Conservation (phyloP, 805 yeast species). For the Sugiyamaella lignohabitans region DNA sequence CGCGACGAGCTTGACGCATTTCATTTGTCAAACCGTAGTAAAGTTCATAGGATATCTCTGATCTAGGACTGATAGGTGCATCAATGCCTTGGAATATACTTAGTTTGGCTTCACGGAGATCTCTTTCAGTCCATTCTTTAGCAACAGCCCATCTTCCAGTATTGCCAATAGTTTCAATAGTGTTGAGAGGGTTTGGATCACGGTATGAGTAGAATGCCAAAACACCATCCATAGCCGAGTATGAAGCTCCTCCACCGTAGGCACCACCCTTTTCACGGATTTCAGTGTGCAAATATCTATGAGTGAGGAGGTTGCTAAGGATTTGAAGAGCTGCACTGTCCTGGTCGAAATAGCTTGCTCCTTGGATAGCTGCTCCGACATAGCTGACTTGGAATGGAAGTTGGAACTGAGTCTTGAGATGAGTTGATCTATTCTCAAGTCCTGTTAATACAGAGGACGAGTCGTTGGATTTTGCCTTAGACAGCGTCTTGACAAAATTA, state of each 20-base stretch:
- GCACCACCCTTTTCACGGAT: conserved; percentile 97
- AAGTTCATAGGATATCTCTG: conserved; percentile 67
- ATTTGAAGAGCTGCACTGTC: conserved; percentile 87
- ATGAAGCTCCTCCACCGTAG: conserved; percentile 91
- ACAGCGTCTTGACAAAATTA: conserved; percentile 10
- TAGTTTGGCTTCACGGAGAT: conserved; percentile 82
- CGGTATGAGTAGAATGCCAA: conserved; percentile 84
- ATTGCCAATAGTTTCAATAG: conserved; percentile 52
- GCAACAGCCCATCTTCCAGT: conserved; percentile 45
- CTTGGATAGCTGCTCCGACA: conserved; percentile 59
- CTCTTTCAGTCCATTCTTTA: conserved; percentile 52
- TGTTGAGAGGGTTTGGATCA: conserved; percentile 79
- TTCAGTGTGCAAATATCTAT: conserved; percentile 78
- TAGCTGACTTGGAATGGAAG: conserved; percentile 88
- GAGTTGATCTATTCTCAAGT: neutral
- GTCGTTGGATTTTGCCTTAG: neutral
- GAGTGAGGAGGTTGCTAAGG: conserved; percentile 71
- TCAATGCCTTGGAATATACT: conserved; percentile 88
- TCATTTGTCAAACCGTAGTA: conserved; percentile 67
- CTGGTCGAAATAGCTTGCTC: conserved; percentile 56
- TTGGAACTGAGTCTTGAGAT: conserved; percentile 44
- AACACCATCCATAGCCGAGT: conserved; percentile 72
- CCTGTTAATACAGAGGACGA: conserved; percentile 4
- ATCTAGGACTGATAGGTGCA: conserved; percentile 75
- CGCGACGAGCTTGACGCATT: conserved; percentile 75